Evolutionary conservation across 148 eudicot species (phyloP).

Genomic region (Rhododendron ovatum): DNA sequence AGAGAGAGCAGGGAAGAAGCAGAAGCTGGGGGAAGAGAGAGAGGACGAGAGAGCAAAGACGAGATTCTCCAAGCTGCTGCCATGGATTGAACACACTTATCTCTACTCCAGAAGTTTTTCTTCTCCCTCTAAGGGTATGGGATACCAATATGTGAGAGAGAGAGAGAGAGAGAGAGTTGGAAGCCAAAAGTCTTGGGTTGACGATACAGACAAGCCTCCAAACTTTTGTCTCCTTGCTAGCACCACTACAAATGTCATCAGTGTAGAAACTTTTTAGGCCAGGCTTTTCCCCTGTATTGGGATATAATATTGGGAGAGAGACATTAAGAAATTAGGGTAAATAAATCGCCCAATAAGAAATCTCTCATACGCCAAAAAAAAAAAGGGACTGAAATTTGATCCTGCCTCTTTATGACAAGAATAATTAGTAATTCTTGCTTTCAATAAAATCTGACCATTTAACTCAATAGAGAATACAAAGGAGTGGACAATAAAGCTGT

Average conservation of each 20-base stretch:
- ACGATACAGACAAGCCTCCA: not conserved
- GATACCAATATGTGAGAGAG: not conserved
- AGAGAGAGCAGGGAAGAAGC: constrained; percentile 22
- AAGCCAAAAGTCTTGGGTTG: too few relatives aligned
- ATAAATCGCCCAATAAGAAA: not conserved
- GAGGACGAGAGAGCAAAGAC: constrained; percentile 55
- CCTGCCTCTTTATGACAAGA: too few relatives aligned
- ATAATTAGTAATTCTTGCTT: too few relatives aligned
- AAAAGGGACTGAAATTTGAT: not conserved
- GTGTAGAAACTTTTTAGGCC: too few relatives aligned
- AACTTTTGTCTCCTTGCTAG: not conserved
- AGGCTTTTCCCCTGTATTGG: too few relatives aligned
- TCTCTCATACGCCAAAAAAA: not conserved
- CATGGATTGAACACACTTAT: constrained; percentile 15
- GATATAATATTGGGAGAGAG: too few relatives aligned
- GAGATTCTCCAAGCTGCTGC: constrained; percentile 59
- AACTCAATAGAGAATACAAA: not conserved
- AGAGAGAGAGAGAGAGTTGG: not conserved
- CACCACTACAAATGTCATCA: not conserved
- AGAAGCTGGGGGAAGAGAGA: constrained; percentile 28
- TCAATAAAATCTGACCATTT: not conserved
- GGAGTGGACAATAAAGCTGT: not conserved
- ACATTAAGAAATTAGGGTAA: too few relatives aligned
- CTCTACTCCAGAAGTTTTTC: not conserved
- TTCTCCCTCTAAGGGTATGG: not conserved